Evolutionary conservation across 106 monocot species (phyloP).

Genomic region (Xerophyta viscosa): DNA sequence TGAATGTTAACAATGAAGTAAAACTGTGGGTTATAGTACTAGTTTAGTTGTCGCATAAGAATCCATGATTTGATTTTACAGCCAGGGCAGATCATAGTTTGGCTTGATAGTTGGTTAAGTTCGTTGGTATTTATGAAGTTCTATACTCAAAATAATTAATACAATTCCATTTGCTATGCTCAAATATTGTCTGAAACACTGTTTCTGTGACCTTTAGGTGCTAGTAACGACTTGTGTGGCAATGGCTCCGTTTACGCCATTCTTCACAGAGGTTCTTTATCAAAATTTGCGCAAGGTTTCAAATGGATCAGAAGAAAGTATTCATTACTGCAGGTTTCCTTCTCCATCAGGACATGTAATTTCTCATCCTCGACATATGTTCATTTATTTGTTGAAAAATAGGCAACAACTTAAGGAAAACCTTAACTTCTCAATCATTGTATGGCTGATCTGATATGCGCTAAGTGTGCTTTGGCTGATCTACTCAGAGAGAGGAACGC

Average conservation of each 20-base stretch:
- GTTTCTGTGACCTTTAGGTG: slow-evolving; percentile 34
- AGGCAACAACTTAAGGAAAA: too few species aligned
- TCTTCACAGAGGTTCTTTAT: slow-evolving; percentile 92
- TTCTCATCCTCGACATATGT: neutral
- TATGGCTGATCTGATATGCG: slow-evolving; percentile 1
- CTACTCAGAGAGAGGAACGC: slow-evolving; percentile 82
- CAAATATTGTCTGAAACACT: too few species aligned
- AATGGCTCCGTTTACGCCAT: slow-evolving; percentile 98
- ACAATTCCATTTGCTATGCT: too few species aligned
- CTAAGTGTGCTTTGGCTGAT: neutral
- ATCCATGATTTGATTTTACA: too few species aligned
- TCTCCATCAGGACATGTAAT: slow-evolving; percentile 55
- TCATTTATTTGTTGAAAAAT: neutral
- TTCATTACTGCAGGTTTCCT: slow-evolving; percentile 93
- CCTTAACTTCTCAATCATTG: neutral
- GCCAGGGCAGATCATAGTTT: too few species aligned
- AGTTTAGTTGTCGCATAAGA: too few species aligned
- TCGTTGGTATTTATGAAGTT: too few species aligned
- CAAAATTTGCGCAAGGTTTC: slow-evolving; percentile 79
- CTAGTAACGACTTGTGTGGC: slow-evolving; percentile 84
- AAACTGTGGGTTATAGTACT: too few species aligned
- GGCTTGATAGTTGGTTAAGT: too few species aligned
- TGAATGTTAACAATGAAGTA: too few species aligned
- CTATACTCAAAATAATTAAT: too few species aligned
- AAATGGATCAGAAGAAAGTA: slow-evolving; percentile 57